phyloP scores from a whole-genome alignment of 176 grass and related monocot species.

The Oryza brachyantha region DNA sequence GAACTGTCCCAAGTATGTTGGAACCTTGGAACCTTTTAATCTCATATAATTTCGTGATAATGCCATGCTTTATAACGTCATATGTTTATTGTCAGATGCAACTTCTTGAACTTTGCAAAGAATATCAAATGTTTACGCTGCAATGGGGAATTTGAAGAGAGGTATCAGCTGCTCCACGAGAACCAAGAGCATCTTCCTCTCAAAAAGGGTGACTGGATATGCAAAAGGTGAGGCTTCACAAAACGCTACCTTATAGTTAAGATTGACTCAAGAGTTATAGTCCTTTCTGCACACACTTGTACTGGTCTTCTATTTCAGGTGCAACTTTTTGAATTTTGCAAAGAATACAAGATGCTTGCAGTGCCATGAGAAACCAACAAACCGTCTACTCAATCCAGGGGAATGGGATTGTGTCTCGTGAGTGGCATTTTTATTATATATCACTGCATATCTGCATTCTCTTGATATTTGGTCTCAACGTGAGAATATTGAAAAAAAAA shows the following conservation, averaged over 20 bases:
- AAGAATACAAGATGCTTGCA: slow-evolving; percentile 93
- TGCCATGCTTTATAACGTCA: background rate
- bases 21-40: background rate
- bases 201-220: slow-evolving; percentile 98
- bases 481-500: background rate
- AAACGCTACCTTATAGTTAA: background rate
- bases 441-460: slow-evolving; percentile 12
- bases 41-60: background rate
- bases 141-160: slow-evolving; percentile 77
- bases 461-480: background rate
- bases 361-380: slow-evolving; percentile 79
- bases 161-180: slow-evolving; percentile 67
- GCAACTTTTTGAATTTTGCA: slow-evolving; percentile 96
- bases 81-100: slow-evolving; percentile 58
- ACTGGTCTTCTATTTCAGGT: slow-evolving; percentile 57
- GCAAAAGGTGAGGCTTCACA: slow-evolving; percentile 56
- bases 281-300: background rate
- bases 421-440: slow-evolving; percentile 27
- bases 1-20: slow-evolving; percentile 81
- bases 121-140: slow-evolving; percentile 94
- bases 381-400: slow-evolving; percentile 68
- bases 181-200: slow-evolving; percentile 78
- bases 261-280: background rate
- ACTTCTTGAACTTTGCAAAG: slow-evolving; percentile 93
- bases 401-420: slow-evolving; percentile 95